Evolutionary conservation across 192 early-diverging fungal genomes (phyloP).

Genomic region (Backusella macrospora): DNA sequence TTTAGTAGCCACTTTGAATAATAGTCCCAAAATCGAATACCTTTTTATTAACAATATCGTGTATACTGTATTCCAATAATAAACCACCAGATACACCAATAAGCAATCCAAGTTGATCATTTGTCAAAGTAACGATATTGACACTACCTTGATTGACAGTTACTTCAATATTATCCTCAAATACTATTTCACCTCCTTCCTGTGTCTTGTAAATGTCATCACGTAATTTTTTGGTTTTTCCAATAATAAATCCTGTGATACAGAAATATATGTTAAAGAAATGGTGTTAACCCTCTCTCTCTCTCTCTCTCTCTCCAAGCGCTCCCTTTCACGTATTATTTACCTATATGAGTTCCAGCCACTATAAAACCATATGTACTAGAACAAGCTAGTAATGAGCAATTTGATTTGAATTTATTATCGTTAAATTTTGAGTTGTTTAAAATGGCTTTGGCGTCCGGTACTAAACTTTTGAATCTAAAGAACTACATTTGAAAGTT

Average conservation of each 20-base stretch:
- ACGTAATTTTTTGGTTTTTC: neutral
- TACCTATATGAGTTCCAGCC: neutral
- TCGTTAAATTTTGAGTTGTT: neutral
- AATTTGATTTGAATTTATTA: neutral
- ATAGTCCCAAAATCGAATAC: neutral
- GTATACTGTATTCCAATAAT: neutral
- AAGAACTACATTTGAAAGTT: neutral
- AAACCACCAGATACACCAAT: neutral
- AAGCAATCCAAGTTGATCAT: neutral
- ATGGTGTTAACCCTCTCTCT: neutral
- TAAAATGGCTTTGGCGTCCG: neutral
- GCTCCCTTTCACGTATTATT: neutral
- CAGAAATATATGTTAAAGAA: neutral
- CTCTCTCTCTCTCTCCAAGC: neutral
- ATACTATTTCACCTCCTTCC: neutral
- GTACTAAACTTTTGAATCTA: neutral
- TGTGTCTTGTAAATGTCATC: neutral
- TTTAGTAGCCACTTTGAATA: no score
- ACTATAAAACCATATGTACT: conserved; percentile 3
- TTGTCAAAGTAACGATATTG: conserved; percentile 2
- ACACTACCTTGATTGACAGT: neutral
- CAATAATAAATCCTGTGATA: neutral
- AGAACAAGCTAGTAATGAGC: neutral
- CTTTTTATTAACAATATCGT: neutral
- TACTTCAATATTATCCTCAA: neutral